Evolutionary conservation across 2,329 filamentous ascomycete genomes (phyloP), one percentile per base, ranked within the genome.

Genomic region (Helotiales sp.): DNA sequence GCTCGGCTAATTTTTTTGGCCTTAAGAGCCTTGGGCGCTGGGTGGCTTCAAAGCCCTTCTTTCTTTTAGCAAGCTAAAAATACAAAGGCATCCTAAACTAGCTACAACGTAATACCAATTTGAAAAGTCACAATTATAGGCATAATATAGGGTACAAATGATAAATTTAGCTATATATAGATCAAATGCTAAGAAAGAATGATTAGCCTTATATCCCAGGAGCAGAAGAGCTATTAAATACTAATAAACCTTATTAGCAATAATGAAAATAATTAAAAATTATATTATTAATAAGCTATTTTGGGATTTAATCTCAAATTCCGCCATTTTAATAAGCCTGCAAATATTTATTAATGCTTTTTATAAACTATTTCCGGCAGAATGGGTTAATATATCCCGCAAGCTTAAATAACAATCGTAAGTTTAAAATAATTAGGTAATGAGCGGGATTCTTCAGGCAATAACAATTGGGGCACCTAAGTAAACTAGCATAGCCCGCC

Each of bases 401-500:
- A 30, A 34, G 52, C 52, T 55, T n/a, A 0, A 34, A n/a, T 22
- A 55, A 30, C 30, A 55, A 10, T 34, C 52, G 50, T 40, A 40
- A 13, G 7, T 40, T 40, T 3, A 40, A 32, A 4, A 20, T 40
- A 40, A 40, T 40, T 40, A 10, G 40, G 40, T 43, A 10, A n/a
- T 55, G 22, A 55, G 52, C 52, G 52, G 4, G 30, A 55, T 55
- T 30, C 52, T 55, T n/a, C 17, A 55, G 52, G 52, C 8, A 7
- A 55, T 55, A 37, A 37, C 28, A 22, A 55, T 10, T 54, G 1
- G 28, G 13, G 50, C 28, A 54, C 28, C 8, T 8, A 54, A 26
- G 15, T 54, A 54, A 54, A 32, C 26, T 32, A 54, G 17, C 15
- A 54, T 4, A 54, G 26, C n/a, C 30, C 37, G 28, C 47, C 22